These are phyloP conservation scores for Hanseniaspora vineae DNA, from an alignment of 805 yeast genomes.

Conservation along the genomic window DNA sequence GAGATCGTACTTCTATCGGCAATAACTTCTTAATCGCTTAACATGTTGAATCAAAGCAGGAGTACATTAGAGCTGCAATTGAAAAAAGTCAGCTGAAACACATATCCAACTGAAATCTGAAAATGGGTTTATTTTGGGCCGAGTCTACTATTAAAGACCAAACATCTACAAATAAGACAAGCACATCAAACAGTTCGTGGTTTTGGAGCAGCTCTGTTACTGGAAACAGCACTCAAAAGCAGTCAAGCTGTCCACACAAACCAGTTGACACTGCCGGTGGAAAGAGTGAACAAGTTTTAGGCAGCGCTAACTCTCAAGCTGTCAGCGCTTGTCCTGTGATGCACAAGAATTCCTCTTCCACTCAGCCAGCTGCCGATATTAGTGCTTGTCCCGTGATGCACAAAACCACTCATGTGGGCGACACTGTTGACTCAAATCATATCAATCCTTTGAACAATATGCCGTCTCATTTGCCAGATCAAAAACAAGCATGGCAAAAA, in stretches of 20 bases:
- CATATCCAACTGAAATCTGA: no score
- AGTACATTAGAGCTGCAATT: conserved; percentile 1
- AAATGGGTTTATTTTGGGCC: conserved; percentile 97
- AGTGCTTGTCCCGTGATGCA: conserved; percentile 5
- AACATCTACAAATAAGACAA: conserved; percentile 1
- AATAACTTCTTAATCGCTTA: no score
- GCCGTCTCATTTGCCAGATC: conserved; percentile 54
- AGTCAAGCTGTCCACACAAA: conserved; percentile 7
- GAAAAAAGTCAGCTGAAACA: no score
- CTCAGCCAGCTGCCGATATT: conserved; percentile 6
- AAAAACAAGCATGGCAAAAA: conserved; percentile 68
- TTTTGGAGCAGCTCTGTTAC: conserved; percentile 20
- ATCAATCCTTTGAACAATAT: conserved; percentile 81
- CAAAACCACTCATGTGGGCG: conserved; percentile 3
- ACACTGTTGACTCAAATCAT: conserved; percentile 8
- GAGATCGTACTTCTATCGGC: no score
- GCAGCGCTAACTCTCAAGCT: conserved; percentile 5
- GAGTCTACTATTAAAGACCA: conserved; percentile 13
- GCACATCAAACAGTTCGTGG: conserved; percentile 24
- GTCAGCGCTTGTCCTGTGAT: conserved; percentile 20
- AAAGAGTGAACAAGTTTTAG: no score
- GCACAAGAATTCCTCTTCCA: conserved; percentile 9
- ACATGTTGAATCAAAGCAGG: no score
- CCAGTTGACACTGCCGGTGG: conserved; percentile 5
- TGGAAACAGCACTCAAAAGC: no score